Percentiles rank a stretch among this genome's conserved stretches.
Evolutionary conservation across 163 green algal genomes (phyloP).

Genomic region (Coccomyxa subellipsoidea): DNA sequence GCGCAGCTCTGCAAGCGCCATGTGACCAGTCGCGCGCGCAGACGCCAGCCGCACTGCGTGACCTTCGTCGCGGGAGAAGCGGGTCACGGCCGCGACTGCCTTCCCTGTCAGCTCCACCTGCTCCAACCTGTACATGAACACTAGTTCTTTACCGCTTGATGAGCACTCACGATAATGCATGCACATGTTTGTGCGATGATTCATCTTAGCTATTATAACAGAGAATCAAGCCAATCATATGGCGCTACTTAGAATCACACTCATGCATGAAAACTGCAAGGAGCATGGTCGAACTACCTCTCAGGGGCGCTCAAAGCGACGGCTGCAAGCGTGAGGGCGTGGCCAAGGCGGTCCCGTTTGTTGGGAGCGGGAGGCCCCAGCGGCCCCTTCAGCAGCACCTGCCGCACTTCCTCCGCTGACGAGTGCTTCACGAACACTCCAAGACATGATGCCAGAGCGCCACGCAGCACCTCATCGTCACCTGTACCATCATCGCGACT

Average conservation of each 20-base stretch:
- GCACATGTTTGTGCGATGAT: too few relatives aligned
- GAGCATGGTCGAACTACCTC: too few relatives aligned
- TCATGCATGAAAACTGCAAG: too few relatives aligned
- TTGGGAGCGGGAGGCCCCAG: constrained; percentile 15
- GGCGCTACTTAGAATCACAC: too few relatives aligned
- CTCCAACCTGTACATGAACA: constrained; percentile 29
- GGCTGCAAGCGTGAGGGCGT: constrained; percentile 53
- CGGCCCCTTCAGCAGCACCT: constrained; percentile 43
- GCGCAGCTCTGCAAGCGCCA: constrained; percentile 39
- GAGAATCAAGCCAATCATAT: too few relatives aligned
- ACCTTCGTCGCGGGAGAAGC: constrained; percentile 32
- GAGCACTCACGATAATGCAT: too few relatives aligned
- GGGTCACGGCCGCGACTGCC: constrained; percentile 25
- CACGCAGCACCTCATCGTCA: constrained; percentile 44
- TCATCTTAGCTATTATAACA: too few relatives aligned
- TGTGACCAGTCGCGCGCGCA: constrained; percentile 44
- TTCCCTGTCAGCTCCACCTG: constrained; percentile 24
- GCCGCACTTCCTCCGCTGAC: constrained; percentile 20
- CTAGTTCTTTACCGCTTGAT: background rate
- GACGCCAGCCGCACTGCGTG: constrained; percentile 55
- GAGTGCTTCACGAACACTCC: constrained; percentile 40
- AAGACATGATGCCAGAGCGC: constrained; percentile 32
- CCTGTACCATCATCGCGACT: constrained; percentile 7
- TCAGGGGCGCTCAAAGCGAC: constrained; percentile 38
- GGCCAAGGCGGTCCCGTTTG: constrained; percentile 28